Percentiles rank a stretch among this genome's conserved stretches.
phyloP scores from a whole-genome alignment of 331 rosid genomes.

The Dryas integrifolia region DNA sequence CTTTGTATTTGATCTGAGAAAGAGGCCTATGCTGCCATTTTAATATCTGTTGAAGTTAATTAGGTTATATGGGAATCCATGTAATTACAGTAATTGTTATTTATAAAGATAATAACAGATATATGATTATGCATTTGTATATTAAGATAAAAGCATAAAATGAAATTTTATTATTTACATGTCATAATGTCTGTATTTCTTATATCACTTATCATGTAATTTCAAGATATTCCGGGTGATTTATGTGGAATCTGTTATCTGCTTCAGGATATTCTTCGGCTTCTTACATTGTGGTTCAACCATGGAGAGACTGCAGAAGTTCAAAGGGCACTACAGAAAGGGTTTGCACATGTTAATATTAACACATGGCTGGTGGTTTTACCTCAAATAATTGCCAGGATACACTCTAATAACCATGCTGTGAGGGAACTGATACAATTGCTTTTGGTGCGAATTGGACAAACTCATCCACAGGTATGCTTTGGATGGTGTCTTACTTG shows the following conservation, averaged over 20 bases:
- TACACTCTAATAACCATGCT: constrained; percentile 89
- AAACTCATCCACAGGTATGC: constrained; percentile 94
- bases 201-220: background rate
- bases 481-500: constrained; percentile 16
- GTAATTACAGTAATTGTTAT: background rate
- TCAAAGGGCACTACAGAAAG: constrained; percentile 79
- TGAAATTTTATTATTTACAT: background rate
- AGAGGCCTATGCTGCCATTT: background rate
- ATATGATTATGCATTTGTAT: background rate
- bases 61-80: background rate
- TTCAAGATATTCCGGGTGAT: background rate
- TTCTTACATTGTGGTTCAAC: constrained; percentile 95
- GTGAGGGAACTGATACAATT: constrained; percentile 93
- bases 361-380: constrained; percentile 98
- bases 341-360: constrained; percentile 84
- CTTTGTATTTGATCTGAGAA: background rate
- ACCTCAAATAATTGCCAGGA: constrained; percentile 97
- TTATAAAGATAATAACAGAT: background rate
- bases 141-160: background rate
- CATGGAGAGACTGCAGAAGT: constrained; percentile 87
- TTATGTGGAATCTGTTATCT: constrained; percentile 1
- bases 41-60: background rate
- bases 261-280: constrained; percentile 93
- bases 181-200: background rate
- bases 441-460: constrained; percentile 91